A percentile compares a stretch with the other conserved stretches of the same genome.
Conservation (phyloP, 2,329 filamentous ascomycete species). For the Talaromyces sp. region DNA sequence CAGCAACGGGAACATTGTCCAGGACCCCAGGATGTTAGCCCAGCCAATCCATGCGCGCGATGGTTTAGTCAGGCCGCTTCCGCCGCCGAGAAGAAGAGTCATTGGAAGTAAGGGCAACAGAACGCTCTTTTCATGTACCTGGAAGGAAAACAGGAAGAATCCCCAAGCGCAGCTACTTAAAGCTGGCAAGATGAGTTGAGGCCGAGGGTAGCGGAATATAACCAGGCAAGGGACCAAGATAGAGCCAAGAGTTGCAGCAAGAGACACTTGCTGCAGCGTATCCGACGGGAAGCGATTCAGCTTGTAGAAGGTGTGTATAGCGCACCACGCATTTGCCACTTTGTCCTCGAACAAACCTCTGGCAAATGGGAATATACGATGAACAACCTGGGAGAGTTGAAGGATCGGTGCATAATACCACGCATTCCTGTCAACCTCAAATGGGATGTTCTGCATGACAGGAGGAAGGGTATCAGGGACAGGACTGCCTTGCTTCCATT, state of each 20-base stretch:
- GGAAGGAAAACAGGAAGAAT: constrained; percentile 96
- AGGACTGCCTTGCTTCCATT: constrained; percentile 60
- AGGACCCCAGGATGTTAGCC: constrained; percentile 80
- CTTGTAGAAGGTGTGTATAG: constrained; percentile 84
- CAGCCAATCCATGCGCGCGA: constrained; percentile 91
- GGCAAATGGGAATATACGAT: constrained; percentile 93
- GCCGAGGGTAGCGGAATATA: constrained; percentile 72
- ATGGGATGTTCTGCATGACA: constrained; percentile 53
- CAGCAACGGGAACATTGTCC: constrained; percentile 92
- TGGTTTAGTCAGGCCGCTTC: constrained; percentile 69
- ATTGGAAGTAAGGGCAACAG: constrained; percentile 87
- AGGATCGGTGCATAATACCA: constrained; percentile 70
- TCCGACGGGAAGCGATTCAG: constrained; percentile 67
- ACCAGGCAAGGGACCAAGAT: constrained; percentile 76
- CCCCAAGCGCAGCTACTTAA: constrained; percentile 86
- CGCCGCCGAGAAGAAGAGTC: constrained; percentile 77
- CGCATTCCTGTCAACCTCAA: constrained; percentile 58
- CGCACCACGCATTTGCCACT: constrained; percentile 97
- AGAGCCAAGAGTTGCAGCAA: constrained; percentile 67
- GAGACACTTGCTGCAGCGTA: constrained; percentile 69
- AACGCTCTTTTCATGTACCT: constrained; percentile 97
- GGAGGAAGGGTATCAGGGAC: constrained; percentile 58
- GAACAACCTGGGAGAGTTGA: constrained; percentile 75
- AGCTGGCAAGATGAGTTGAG: constrained; percentile 70
- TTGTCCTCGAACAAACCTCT: constrained; percentile 98